Evolutionary conservation across 768 basidiomycete genomes (phyloP), one percentile per base, ranked within the genome.

Genomic region (Tulasnella sp.): DNA sequence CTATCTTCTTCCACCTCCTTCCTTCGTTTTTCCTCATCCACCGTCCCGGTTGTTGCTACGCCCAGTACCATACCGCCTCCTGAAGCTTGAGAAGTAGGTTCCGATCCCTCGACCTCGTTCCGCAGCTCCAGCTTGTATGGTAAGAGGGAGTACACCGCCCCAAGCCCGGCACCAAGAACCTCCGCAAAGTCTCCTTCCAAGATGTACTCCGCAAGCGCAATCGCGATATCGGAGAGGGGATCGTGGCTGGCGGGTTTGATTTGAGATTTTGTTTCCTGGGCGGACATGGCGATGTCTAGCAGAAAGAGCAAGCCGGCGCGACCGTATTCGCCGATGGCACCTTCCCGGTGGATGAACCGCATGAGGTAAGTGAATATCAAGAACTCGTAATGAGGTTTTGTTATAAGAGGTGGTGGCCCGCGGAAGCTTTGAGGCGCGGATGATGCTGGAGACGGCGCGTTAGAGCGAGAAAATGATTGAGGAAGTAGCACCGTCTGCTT

Each of bases 111-210:
- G 19, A 37, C 71, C 1, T 34, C 71, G 67, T 83, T 84, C 4
- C 52, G 52, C 73, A 97, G 87, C 67, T 87, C 88, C 47, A 98
- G 84, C 80, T 97, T 97, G 22, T 88, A 87, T 0, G 96, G 96
- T 12, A 98, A 83, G 1, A 94, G 81, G 1, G 94, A 97, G 78
- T 96, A 98, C 1, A 96, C 91, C 0, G 96, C 96, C 3, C 94
- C 90, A 14, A 98, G 79, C 17, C 95, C 94, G 3, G 96, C 96
- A 19, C 90, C 94, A 63, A 98, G 86, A 12, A 98, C 96, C 75
- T 98, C 95, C n/a, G 94, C 93, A 79, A 97, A 96, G 80, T 98
- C 96, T n/a, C 95, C 93, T 77, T 96, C 93, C 19, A 97, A 85
- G 67, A 98, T 92, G 78, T 94, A 97, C 78, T 95, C 94, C 22